Evolutionary conservation across 345 rosid species (phyloP), one percentile per base, ranked within the genome.

Genomic region (Eutrema heterophyllum): DNA sequence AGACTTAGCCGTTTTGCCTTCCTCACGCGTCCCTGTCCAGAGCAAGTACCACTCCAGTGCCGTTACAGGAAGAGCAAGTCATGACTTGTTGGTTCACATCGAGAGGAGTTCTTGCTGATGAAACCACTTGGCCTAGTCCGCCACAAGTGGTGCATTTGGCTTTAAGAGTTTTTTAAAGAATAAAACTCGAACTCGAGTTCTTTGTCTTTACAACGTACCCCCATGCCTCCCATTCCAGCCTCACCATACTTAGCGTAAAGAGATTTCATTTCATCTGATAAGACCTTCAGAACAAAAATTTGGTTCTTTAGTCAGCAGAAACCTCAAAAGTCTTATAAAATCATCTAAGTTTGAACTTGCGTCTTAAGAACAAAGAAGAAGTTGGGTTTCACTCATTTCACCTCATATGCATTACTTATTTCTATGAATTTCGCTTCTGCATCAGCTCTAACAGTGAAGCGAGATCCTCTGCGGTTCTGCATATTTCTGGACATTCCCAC

Each of bases 321-420:
- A 35, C 65, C 38, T 33, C 33, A 9, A 14, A 45, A 45, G 27
- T 24, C 52, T 29, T 16, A 29, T 7, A 15, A 15, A 15, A 15
- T 29, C 13, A 68, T 29, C 8, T 55, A 53, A 40, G 50, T 40
- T 15, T 7, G 62, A 40, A 40, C 12, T 68, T 68, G 51, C 44
- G 24, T 41, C 8, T 16, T 18, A 11, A 14, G 45, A 39, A 38
- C 58, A 49, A 38, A 26, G 50, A 27, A 11, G 32, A 60, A 71
- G 9, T 14, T 59, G 49, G 10, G 50, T 36, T n/a, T n/a, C n/a
- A n/a, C 27, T 71, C 67, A 56, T 12, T 46, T 78, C 67, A 89
- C 99, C 97, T 95, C 97, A 26, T 95, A 95, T 9, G 97, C 99
- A 79, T 92, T 92, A 67, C 96, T 89, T 74, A 95, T 95, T 40